Percentiles rank a stretch among this genome's conserved stretches.
Evolutionary conservation across 2,329 filamentous ascomycete species (phyloP).

Genomic region (Pyrenophora graminea): DNA sequence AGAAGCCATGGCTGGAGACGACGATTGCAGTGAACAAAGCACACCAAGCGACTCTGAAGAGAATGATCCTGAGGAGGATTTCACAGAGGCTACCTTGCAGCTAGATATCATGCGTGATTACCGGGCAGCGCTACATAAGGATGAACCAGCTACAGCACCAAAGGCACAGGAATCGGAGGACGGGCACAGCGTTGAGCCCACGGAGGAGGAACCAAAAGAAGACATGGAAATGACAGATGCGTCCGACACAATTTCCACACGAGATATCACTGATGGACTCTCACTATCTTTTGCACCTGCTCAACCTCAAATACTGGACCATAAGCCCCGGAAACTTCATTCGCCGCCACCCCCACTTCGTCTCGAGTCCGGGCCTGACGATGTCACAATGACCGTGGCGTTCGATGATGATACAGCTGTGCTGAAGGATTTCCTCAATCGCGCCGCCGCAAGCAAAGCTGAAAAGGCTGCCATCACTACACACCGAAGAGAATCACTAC

Average conservation of each 20-base stretch:
- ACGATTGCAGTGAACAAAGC: neutral
- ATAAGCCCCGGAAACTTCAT: slow-evolving; percentile 30
- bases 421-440: slow-evolving; percentile 55
- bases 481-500: slow-evolving; percentile 49
- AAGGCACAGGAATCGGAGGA: neutral
- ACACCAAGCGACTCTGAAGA: neutral
- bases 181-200: neutral
- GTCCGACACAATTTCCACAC: neutral
- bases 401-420: slow-evolving; percentile 55
- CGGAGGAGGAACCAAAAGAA: neutral
- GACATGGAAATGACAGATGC: neutral
- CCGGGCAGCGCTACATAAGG: slow-evolving; percentile 9
- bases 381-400: slow-evolving; percentile 39
- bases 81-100: slow-evolving; percentile 41
- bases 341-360: slow-evolving; percentile 38
- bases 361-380: slow-evolving; percentile 29
- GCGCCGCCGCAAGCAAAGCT: slow-evolving; percentile 54
- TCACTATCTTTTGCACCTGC: slow-evolving; percentile 28
- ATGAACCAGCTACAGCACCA: neutral
- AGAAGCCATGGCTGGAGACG: neutral
- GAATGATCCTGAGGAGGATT: slow-evolving; percentile 21
- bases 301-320: slow-evolving; percentile 9
- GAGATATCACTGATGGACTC: slow-evolving; percentile 40
- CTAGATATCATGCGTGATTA: slow-evolving; percentile 33
- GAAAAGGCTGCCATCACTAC: slow-evolving; percentile 41